phyloP scores from a whole-genome alignment of 176 grass and related monocot genomes.

The Bromus sterilis region DNA sequence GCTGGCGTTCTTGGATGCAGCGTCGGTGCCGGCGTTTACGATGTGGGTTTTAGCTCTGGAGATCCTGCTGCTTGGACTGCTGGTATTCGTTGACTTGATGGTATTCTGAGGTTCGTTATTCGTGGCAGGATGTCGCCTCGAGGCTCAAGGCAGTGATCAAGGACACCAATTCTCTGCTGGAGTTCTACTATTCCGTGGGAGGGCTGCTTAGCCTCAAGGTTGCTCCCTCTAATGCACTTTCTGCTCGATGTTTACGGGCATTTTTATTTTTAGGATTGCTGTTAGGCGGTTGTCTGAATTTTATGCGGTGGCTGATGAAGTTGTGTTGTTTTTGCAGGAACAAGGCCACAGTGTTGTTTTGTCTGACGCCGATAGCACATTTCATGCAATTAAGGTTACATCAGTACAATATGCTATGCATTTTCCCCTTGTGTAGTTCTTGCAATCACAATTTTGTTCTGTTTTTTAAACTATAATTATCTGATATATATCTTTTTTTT shows the following conservation, averaged over 20 bases:
- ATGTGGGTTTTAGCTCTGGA: constrained; percentile 40
- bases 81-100: constrained; percentile 6
- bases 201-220: constrained; percentile 79
- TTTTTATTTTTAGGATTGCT: not conserved
- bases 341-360: constrained; percentile 59
- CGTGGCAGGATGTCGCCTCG: constrained; percentile 51
- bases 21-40: constrained; percentile 17
- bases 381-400: constrained; percentile 85
- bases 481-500: constrained; percentile 20
- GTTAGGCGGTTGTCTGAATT: not conserved
- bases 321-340: constrained; percentile 32
- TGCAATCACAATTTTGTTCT: not conserved
- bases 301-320: not conserved
- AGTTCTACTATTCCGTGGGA: constrained; percentile 73
- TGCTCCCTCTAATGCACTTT: not conserved
- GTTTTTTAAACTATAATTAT: not conserved
- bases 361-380: constrained; percentile 62
- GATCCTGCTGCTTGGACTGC: not conserved
- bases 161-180: constrained; percentile 63
- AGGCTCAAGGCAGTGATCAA: constrained; percentile 66
- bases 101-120: not conserved
- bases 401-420: not conserved
- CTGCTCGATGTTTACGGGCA: not conserved
- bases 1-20: constrained; percentile 33
- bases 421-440: not conserved